Conservation (phyloP, 805 yeast genomes). For the Ogataea angusta region DNA sequence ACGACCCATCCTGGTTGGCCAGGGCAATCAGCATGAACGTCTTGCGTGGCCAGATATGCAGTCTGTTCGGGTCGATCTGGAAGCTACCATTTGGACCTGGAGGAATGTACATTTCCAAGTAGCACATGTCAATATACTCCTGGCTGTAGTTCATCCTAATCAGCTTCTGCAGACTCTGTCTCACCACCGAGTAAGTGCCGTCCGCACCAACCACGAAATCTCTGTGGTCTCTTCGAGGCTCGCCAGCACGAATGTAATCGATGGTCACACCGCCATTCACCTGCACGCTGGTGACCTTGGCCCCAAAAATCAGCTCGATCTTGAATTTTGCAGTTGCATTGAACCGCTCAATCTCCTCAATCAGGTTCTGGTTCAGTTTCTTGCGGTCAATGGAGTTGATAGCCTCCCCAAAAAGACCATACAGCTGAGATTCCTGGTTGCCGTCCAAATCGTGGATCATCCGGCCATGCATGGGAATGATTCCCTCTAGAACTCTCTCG, state of each 20-base stretch:
- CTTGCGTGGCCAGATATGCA: conserved; percentile 92
- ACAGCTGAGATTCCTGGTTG: conserved; percentile 60
- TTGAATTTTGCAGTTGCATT: conserved; percentile 16
- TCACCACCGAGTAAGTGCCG: conserved; percentile 75
- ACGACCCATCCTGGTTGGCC: conserved; percentile 81
- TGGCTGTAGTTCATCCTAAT: conserved; percentile 70
- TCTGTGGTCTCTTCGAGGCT: conserved; percentile 25
- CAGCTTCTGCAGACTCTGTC: conserved; percentile 63
- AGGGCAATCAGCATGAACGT: conserved; percentile 86
- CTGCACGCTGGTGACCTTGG: conserved; percentile 49
- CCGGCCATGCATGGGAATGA: conserved; percentile 85
- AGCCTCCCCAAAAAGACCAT: conserved; percentile 78
- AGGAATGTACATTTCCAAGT: conserved; percentile 77
- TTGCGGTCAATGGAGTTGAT: conserved; percentile 85
- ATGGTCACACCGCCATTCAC: conserved; percentile 23
- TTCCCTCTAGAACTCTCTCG: conserved; percentile 48
- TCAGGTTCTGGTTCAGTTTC: conserved; percentile 57
- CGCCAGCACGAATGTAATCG: conserved; percentile 6
- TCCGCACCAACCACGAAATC: conserved; percentile 81
- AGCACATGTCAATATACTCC: conserved; percentile 79
- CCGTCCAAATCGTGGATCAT: conserved; percentile 80
- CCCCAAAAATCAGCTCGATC: conserved; percentile 50
- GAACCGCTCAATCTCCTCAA: conserved; percentile 53
- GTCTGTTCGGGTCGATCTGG: conserved; percentile 64
- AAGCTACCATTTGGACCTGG: conserved; percentile 44